A percentile compares a stretch with the other conserved stretches of the same genome.
phyloP scores from a whole-genome alignment of 257 asterid genomes.

The Coffea eugenioides region DNA sequence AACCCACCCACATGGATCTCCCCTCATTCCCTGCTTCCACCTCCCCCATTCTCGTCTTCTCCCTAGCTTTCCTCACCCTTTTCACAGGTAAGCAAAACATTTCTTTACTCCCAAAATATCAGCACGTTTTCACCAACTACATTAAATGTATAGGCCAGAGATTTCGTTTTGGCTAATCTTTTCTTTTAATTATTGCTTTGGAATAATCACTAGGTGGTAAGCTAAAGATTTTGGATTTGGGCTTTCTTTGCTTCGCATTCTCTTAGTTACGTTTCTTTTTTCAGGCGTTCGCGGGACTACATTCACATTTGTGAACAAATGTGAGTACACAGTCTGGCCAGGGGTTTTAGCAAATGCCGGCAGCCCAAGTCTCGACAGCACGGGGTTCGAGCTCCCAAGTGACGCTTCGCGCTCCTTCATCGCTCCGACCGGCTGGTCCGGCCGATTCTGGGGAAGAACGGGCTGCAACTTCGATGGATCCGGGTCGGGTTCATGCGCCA shows the following conservation, averaged over 20 bases:
- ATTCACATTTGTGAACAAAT: constrained; percentile 82
- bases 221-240: too few relatives aligned
- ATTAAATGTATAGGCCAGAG: background rate
- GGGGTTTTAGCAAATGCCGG: constrained; percentile 89
- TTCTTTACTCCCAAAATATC: background rate
- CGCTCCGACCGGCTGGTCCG: constrained; percentile 95
- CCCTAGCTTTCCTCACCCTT: constrained; percentile 40
- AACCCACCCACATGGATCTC: constrained; percentile 43
- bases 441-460: constrained; percentile 92
- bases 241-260: background rate
- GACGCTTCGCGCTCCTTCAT: constrained; percentile 58
- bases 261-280: background rate
- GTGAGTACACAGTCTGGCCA: constrained; percentile 89
- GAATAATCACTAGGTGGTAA: background rate
- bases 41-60: constrained; percentile 27
- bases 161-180: background rate
- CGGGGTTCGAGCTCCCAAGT: constrained; percentile 82
- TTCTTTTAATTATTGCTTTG: background rate
- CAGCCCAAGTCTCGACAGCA: constrained; percentile 64
- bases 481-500: constrained; percentile 55
- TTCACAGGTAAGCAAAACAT: constrained; percentile 40
- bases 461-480: constrained; percentile 66
- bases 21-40: constrained; percentile 26
- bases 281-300: constrained; percentile 70
- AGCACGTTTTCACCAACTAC: background rate